Percentiles rank a stretch among this genome's conserved stretches.
Evolutionary conservation across 2,329 filamentous ascomycete species (phyloP).

Genomic region (Pestalotiopsis sp.): DNA sequence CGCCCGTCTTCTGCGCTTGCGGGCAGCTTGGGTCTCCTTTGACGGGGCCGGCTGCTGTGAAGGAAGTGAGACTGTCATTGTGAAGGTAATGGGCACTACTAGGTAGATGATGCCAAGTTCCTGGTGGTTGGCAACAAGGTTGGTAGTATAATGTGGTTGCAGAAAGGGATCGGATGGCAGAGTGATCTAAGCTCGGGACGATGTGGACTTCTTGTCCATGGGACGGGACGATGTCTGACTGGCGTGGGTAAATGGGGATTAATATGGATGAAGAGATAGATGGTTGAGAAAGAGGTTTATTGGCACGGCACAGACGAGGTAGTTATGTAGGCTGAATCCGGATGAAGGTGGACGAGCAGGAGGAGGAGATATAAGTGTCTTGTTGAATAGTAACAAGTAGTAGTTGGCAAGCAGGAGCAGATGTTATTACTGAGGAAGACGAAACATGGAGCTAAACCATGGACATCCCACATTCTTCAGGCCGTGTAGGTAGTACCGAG

Average conservation of each 20-base stretch:
- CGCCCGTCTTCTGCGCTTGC: constrained; percentile 83
- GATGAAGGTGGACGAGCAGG: constrained; percentile 17
- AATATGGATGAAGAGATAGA: constrained; percentile 41
- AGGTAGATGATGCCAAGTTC: constrained; percentile 16
- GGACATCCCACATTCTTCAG: constrained; percentile 25
- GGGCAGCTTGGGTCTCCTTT: constrained; percentile 55
- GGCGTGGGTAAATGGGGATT: constrained; percentile 44
- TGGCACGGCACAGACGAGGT: constrained; percentile 36
- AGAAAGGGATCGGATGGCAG: constrained; percentile 26
- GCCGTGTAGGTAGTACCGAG: constrained; percentile 16
- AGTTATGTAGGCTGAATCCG: constrained; percentile 32
- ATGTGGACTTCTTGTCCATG: constrained; percentile 30
- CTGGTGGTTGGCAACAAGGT: constrained; percentile 18
- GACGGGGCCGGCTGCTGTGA: constrained; percentile 47
- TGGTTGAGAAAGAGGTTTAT: constrained; percentile 35
- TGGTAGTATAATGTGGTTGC: constrained; percentile 18
- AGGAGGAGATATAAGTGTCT: constrained; percentile 34
- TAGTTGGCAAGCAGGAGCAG: constrained; percentile 10
- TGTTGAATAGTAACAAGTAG: background rate
- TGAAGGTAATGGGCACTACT: constrained; percentile 22
- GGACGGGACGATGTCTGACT: constrained; percentile 36
- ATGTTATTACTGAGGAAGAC: constrained; percentile 23
- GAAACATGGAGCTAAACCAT: constrained; percentile 18
- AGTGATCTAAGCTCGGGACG: constrained; percentile 26
- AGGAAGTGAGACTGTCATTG: constrained; percentile 53